Evolutionary conservation across 306 rosid genomes (phyloP), one percentile per base, ranked within the genome.

Genomic region (Castanea sativa): DNA sequence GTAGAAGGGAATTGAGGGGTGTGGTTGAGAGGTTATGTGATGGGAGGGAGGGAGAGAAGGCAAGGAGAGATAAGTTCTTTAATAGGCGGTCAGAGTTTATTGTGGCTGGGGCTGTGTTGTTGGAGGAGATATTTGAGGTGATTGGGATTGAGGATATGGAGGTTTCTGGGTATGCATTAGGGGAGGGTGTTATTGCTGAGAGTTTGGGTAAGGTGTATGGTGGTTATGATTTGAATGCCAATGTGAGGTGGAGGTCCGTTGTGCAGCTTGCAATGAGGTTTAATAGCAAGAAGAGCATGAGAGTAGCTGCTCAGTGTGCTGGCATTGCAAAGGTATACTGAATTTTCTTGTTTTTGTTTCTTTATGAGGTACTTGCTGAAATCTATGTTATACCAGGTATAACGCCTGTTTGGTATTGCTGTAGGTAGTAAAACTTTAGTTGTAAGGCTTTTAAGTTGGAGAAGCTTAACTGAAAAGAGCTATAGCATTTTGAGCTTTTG

Each of bases 121-220:
- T 86, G 80, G 78, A 86, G 57, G 82, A 82, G 82, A 86, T 82
- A 68, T 82, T 82, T 57, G 82, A 73, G 69, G 76, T 76, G 29
- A 74, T 86, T 75, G 82, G 79, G 7, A 72, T 86, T 73, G 72
- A 73, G 84, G 75, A 76, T 43, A 79, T 86, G 89, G 78, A 79
- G 72, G 82, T 82, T 58, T 82, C 84, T 65, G 80, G 84, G 49
- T 79, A 76, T 63, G 79, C 84, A 10, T 73, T 85, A 69, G 80
- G 83, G 13, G 86, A 82, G 76, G 86, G 89, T 51, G 72, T 82
- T 33, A 41, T 85, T 58, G 89, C 73, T 16, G 84, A 76, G 25
- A 73, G 33, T 38, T 76, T 85, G 32, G 35, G 59, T 10, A 52
- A 67, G 77, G 77, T 20, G 25, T 51, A 56, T 20, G 80, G 29